A percentile compares a stretch with the other conserved stretches of the same genome.
These are phyloP conservation scores for Trametes villosa DNA, from an alignment of 768 basidiomycete species.

Conservation along the genomic window DNA sequence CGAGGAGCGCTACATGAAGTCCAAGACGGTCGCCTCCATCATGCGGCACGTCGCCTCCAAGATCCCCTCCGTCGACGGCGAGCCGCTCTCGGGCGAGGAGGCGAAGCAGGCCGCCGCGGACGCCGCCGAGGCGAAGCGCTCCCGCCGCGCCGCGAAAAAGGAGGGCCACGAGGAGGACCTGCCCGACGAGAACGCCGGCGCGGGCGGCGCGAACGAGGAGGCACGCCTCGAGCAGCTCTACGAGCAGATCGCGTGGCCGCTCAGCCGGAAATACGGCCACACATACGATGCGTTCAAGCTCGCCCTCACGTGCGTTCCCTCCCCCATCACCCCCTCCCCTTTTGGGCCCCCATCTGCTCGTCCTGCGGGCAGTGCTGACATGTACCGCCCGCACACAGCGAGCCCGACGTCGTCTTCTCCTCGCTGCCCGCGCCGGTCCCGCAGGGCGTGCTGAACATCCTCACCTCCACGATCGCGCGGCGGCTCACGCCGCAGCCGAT, in stretches of 20 bases:
- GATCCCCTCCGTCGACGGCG: constrained; percentile 51
- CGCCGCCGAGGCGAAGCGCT: constrained; percentile 50
- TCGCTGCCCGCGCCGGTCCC: constrained; percentile 63
- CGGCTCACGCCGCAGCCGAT: constrained; percentile 97
- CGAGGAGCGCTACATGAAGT: constrained; percentile 98
- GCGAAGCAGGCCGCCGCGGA: constrained; percentile 35
- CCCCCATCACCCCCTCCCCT: neutral
- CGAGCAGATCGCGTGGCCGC: constrained; percentile 91
- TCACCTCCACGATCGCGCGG: constrained; percentile 86
- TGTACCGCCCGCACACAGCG: constrained; percentile 43
- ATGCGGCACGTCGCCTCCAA: constrained; percentile 90
- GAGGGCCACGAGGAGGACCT: constrained; percentile 50
- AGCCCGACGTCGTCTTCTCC: constrained; percentile 81
- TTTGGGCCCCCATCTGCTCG: no score
- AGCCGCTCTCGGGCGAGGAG: constrained; percentile 35
- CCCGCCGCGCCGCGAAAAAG: constrained; percentile 47
- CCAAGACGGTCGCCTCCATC: constrained; percentile 93
- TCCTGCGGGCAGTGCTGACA: neutral
- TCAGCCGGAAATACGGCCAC: constrained; percentile 91
- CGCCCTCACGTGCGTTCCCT: constrained; percentile 76
- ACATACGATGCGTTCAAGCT: constrained; percentile 98
- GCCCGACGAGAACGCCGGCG: constrained; percentile 44
- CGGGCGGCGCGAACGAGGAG: constrained; percentile 61
- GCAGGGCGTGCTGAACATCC: constrained; percentile 58
- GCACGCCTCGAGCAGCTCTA: constrained; percentile 85